Conservation (phyloP, 768 basidiomycete species). For the Rhodotorula paludigena region DNA sequence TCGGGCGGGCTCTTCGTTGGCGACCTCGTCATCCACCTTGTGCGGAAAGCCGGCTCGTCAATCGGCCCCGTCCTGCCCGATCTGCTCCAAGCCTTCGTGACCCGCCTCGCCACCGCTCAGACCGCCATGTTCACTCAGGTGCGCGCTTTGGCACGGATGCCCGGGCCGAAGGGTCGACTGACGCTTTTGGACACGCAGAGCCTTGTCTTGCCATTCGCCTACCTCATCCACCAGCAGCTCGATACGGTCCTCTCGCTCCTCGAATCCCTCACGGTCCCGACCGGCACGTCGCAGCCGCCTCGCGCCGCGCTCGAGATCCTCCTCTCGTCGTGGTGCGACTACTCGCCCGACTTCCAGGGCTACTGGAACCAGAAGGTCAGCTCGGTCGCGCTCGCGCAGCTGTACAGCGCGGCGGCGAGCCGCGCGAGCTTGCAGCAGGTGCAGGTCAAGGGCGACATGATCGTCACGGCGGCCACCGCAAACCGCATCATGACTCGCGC, state of each 20-base stretch:
- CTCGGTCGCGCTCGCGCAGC: constrained; percentile 69
- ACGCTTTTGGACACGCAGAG: constrained; percentile 55
- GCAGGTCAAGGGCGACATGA: constrained; percentile 83
- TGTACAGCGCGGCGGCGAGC: constrained; percentile 58
- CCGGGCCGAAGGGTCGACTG: neutral
- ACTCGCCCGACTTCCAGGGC: constrained; percentile 83
- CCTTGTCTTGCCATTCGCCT: constrained; percentile 86
- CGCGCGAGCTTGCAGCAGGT: constrained; percentile 64
- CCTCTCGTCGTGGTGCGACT: constrained; percentile 91
- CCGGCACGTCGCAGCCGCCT: constrained; percentile 51
- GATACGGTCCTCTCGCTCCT: constrained; percentile 72
- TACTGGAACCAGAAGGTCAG: constrained; percentile 88
- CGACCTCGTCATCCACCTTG: constrained; percentile 86
- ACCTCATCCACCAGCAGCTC: constrained; percentile 79
- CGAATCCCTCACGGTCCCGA: constrained; percentile 57
- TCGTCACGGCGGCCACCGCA: constrained; percentile 71
- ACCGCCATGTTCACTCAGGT: constrained; percentile 90
- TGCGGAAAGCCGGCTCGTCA: constrained; percentile 73
- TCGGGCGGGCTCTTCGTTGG: constrained; percentile 89
- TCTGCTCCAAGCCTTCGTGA: constrained; percentile 75
- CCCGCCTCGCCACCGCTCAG: constrained; percentile 73
- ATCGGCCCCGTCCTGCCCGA: constrained; percentile 81
- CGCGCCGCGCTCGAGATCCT: constrained; percentile 62
- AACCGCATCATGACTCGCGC: constrained; percentile 98
- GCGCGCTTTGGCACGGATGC: too few species aligned